A percentile compares a stretch with the other conserved stretches of the same genome.
Evolutionary conservation across 1,284 basidiomycete species (phyloP).

Genomic region (Amylostereum chailletii): DNA sequence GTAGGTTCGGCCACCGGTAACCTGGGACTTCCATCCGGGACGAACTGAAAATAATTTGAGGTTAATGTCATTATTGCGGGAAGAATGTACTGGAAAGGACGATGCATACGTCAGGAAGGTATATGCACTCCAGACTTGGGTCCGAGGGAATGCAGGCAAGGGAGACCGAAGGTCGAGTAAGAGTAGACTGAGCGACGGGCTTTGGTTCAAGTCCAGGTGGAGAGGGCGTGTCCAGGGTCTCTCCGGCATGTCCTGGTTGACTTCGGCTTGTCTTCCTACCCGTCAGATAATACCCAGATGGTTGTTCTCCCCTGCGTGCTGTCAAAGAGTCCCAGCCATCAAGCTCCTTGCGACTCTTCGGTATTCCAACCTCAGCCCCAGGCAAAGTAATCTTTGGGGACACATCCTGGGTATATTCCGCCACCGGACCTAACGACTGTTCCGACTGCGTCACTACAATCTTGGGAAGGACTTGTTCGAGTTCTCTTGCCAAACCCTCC

Average conservation of each 20-base stretch:
- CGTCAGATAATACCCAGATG: not conserved
- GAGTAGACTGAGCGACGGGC: not conserved
- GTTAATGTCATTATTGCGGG: not conserved
- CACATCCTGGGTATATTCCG: not conserved
- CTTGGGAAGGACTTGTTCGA: slow-evolving; percentile 8
- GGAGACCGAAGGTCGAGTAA: not conserved
- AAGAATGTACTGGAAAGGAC: not conserved
- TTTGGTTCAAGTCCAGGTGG: not conserved
- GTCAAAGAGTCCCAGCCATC: not conserved
- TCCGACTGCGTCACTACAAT: slow-evolving; percentile 13
- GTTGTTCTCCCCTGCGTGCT: not conserved
- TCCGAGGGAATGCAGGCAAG: slow-evolving; percentile 4
- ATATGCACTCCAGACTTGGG: slow-evolving; percentile 11
- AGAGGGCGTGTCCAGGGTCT: not conserved
- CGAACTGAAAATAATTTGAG: slow-evolving; percentile 1
- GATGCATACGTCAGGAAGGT: slow-evolving; percentile 9
- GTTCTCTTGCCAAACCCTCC: slow-evolving; percentile 10
- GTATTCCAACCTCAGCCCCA: not conserved
- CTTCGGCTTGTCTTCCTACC: not conserved
- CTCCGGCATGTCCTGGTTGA: not conserved
- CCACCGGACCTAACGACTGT: slow-evolving; percentile 6
- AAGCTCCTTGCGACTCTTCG: not conserved
- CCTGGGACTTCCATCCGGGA: slow-evolving; percentile 12
- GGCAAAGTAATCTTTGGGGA: slow-evolving; percentile 3
- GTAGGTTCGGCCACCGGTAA: slow-evolving; percentile 9